Conservation (phyloP, 352 stramenopile genomes). For the Pythium insidiosum region DNA sequence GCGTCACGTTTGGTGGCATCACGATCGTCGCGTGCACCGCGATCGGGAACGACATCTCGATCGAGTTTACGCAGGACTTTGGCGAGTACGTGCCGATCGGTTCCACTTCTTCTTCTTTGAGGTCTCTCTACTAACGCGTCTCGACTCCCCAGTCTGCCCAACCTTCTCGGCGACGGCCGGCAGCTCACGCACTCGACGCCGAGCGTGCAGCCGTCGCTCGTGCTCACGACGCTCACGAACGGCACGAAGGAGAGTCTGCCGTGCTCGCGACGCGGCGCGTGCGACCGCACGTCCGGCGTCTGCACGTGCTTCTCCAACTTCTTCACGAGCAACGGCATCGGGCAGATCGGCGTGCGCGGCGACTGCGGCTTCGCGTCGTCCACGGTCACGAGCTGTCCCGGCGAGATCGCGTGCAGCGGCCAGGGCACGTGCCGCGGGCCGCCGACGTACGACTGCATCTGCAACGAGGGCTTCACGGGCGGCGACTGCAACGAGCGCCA, state of each 20-base stretch:
- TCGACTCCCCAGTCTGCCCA: constrained; percentile 25
- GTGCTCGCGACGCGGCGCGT: constrained; percentile 84
- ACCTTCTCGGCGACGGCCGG: constrained; percentile 48
- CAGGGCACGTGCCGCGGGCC: constrained; percentile 61
- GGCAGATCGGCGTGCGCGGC: constrained; percentile 72
- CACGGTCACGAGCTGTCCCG: constrained; percentile 56
- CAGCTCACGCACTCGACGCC: constrained; percentile 41
- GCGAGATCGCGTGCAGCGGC: constrained; percentile 66
- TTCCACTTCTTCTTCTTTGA: background rate
- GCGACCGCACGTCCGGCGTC: constrained; percentile 58
- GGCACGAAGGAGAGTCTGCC: constrained; percentile 86
- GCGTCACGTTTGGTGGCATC: constrained; percentile 60
- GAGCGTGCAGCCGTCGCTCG: constrained; percentile 30
- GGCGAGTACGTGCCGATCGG: constrained; percentile 41
- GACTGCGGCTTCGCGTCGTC: constrained; percentile 86
- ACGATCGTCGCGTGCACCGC: constrained; percentile 55
- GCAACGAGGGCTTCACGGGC: constrained; percentile 65
- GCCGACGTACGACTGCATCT: constrained; percentile 74
- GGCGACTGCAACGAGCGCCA: constrained; percentile 61
- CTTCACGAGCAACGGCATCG: constrained; percentile 77
- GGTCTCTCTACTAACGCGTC: background rate
- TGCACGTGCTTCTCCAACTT: constrained; percentile 85
- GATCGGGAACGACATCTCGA: constrained; percentile 68
- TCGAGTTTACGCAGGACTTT: constrained; percentile 74
- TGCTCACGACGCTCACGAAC: constrained; percentile 44